Evolutionary conservation across 441 rosid species (phyloP).

Genomic region (Gossypium gossypioides): DNA sequence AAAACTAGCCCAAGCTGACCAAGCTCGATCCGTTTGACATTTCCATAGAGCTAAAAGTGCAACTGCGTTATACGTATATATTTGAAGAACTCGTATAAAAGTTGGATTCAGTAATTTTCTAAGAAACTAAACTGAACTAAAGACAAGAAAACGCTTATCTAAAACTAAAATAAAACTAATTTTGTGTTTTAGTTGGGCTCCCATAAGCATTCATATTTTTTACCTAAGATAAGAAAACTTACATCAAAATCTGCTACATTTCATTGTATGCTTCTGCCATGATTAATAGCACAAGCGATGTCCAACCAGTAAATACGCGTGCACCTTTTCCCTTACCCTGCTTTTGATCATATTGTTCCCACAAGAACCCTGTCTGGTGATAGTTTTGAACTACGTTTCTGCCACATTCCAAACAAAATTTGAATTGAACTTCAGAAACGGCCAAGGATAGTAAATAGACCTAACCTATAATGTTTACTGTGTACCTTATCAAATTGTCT

Average conservation of each 20-base stretch:
- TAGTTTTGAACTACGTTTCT: constrained; percentile 80
- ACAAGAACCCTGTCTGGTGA: constrained; percentile 66
- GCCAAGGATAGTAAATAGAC: not conserved
- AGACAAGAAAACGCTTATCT: not conserved
- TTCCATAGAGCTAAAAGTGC: not conserved
- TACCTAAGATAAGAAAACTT: not conserved
- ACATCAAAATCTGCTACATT: constrained; percentile 13
- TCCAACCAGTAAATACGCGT: constrained; percentile 85
- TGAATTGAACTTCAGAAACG: not conserved
- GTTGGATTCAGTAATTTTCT: not conserved
- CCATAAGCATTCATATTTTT: not conserved
- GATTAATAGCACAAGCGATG: constrained; percentile 59
- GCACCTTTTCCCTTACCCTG: constrained; percentile 78
- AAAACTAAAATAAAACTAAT: not conserved
- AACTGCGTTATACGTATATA: not conserved
- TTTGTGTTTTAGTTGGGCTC: not conserved
- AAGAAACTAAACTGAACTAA: not conserved
- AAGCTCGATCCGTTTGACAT: not conserved
- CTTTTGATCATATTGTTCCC: constrained; percentile 95
- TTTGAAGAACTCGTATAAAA: not conserved
- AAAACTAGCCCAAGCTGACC: not conserved
- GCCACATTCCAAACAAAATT: constrained; percentile 22
- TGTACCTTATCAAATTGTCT: constrained; percentile 70
- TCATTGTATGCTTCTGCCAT: constrained; percentile 62
- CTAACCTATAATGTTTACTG: not conserved